Percentiles rank a stretch among this genome's conserved stretches.
phyloP scores from a whole-genome alignment of 768 basidiomycete genomes.

The Tubosaeta sp. region DNA sequence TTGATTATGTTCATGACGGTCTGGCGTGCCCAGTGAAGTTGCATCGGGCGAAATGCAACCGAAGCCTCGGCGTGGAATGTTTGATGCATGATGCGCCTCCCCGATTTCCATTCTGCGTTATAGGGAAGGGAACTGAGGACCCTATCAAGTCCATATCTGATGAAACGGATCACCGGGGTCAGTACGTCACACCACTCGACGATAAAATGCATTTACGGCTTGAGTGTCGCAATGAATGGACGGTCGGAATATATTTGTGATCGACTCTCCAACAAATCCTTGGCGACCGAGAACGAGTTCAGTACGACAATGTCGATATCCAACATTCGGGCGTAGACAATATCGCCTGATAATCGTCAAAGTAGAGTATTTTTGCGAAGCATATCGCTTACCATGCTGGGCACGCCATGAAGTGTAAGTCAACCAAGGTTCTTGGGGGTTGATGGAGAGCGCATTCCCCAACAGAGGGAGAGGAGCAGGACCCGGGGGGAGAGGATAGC shows the following conservation, averaged over 20 bases:
- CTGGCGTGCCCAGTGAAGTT: constrained; percentile 3
- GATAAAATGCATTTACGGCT: constrained; percentile 1
- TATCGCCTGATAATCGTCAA: constrained; percentile 27
- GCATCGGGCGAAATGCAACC: constrained; percentile 1
- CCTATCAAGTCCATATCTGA: constrained; percentile 6
- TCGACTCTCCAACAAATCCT: constrained; percentile 43
- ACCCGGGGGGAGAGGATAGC: constrained; percentile 9
- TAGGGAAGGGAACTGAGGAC: constrained; percentile 3
- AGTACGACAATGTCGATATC: constrained; percentile 42
- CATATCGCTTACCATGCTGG: constrained; percentile 4
- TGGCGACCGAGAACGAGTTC: constrained; percentile 37
- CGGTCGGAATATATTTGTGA: constrained; percentile 47
- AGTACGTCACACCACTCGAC: too few relatives aligned
- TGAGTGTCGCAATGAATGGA: constrained; percentile 25
- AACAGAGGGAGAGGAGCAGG: constrained; percentile 6
- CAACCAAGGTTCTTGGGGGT: constrained; percentile 5
- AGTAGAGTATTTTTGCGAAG: neutral
- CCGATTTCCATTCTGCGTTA: neutral
- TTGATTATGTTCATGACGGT: neutral
- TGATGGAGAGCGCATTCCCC: constrained; percentile 1
- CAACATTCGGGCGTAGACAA: constrained; percentile 45
- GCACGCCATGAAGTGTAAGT: constrained; percentile 7
- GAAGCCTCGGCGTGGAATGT: neutral
- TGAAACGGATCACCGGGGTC: too few relatives aligned
- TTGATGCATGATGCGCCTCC: constrained; percentile 4